Evolutionary conservation across 192 early-diverging fungal genomes (phyloP).

Genomic region (Haplosporangium gracile): DNA sequence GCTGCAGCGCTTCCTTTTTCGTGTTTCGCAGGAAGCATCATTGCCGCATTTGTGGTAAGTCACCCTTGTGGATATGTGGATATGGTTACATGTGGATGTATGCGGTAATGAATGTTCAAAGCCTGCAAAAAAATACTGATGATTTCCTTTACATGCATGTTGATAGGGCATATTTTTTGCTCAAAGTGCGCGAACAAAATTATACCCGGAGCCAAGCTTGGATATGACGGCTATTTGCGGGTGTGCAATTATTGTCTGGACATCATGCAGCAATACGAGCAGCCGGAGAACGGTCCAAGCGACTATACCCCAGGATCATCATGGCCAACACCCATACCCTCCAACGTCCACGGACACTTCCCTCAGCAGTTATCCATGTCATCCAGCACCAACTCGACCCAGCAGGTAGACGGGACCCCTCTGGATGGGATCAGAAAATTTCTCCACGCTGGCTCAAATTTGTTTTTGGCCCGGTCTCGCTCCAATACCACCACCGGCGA

Average conservation of each 20-base stretch:
- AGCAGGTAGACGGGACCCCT: slow-evolving; percentile 33
- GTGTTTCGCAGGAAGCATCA: slow-evolving; percentile 82
- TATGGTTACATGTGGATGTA: neutral
- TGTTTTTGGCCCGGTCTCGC: slow-evolving; percentile 58
- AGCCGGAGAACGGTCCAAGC: slow-evolving; percentile 31
- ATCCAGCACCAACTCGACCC: slow-evolving; percentile 15
- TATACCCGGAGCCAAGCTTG: slow-evolving; percentile 75
- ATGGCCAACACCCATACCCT: slow-evolving; percentile 33
- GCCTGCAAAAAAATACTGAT: neutral
- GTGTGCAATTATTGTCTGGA: slow-evolving; percentile 76
- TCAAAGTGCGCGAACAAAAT: slow-evolving; percentile 78
- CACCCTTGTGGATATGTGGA: neutral
- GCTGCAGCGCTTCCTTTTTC: slow-evolving; percentile 81
- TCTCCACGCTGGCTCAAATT: slow-evolving; percentile 44
- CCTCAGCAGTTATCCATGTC: slow-evolving; percentile 48
- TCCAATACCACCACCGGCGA: slow-evolving; percentile 58
- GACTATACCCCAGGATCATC: slow-evolving; percentile 31
- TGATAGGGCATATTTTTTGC: slow-evolving; percentile 81
- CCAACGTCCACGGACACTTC: slow-evolving; percentile 48
- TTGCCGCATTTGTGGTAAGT: slow-evolving; percentile 84
- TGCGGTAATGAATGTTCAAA: neutral
- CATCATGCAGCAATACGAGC: slow-evolving; percentile 64
- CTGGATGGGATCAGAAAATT: slow-evolving; percentile 57
- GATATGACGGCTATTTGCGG: slow-evolving; percentile 77
- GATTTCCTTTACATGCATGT: neutral